Conservation (phyloP, 1,284 basidiomycete genomes). For the Trametes hirsuta region DNA sequence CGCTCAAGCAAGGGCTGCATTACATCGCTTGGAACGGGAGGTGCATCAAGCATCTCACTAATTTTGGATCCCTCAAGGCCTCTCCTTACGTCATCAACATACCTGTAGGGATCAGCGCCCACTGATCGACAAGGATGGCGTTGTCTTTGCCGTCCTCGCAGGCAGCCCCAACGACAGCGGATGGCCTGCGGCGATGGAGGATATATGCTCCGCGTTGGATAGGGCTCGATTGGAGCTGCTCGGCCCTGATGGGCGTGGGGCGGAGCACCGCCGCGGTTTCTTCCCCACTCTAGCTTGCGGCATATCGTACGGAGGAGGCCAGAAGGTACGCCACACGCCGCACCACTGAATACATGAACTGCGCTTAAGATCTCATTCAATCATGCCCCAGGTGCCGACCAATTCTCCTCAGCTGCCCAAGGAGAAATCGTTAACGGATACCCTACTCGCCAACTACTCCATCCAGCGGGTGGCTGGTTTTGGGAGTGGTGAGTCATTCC, state of each 20-base stretch:
- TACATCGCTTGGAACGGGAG: no score
- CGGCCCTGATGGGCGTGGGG: no score
- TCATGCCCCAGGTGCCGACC: no score
- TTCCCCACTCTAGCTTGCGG: background rate
- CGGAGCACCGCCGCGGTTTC: background rate
- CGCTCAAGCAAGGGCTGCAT: no score
- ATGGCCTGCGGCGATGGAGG: background rate
- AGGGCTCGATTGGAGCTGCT: background rate
- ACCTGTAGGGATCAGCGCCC: no score
- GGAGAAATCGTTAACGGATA: background rate
- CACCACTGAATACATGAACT: no score
- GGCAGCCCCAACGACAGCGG: background rate
- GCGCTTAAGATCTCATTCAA: no score
- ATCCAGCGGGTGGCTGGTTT: background rate
- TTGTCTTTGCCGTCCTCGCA: background rate
- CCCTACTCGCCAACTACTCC: background rate
- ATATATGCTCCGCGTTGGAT: background rate
- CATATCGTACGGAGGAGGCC: background rate
- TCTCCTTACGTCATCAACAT: no score
- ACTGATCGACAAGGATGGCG: no score
- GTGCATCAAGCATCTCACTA: no score
- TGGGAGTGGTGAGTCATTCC: background rate
- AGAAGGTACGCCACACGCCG: background rate
- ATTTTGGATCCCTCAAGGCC: no score
- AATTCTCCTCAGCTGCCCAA: background rate